Conservation (phyloP, 371 early-diverging fungal genomes). For the Mucor lusitanicus region DNA sequence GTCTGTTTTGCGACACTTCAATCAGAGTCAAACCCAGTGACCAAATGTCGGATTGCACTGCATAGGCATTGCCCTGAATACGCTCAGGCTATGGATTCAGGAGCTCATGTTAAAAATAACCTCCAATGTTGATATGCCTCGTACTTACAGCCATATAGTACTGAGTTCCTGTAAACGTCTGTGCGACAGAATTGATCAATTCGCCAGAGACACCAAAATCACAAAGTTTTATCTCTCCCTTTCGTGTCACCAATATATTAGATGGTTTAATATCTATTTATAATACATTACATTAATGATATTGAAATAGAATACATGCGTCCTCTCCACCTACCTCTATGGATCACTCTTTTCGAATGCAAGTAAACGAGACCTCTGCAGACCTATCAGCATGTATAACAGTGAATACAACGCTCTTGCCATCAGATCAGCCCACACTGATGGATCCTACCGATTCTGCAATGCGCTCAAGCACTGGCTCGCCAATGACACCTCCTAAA, state of each 20-base stretch:
- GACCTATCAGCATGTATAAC: constrained; percentile 37
- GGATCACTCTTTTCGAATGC: constrained; percentile 82
- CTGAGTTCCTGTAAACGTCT: constrained; percentile 95
- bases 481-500: constrained; percentile 70
- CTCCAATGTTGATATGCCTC: not conserved
- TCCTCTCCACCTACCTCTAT: constrained; percentile 49
- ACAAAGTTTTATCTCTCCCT: constrained; percentile 92
- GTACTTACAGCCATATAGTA: constrained; percentile 93
- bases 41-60: constrained; percentile 95
- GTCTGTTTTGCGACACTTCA: constrained; percentile 89
- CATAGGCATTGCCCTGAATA: constrained; percentile 89
- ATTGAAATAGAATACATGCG: not conserved
- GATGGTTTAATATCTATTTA: constrained; percentile 85
- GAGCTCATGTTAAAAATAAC: not conserved
- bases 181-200: constrained; percentile 87
- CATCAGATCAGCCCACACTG: not conserved
- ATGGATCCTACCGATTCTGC: constrained; percentile 65
- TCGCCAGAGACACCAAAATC: constrained; percentile 97
- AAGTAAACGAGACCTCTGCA: constrained; percentile 80
- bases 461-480: constrained; percentile 78
- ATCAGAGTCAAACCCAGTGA: constrained; percentile 91
- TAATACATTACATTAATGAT: not conserved
- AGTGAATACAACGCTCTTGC: not conserved
- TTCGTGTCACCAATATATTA: constrained; percentile 84
- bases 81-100: constrained; percentile 83